A percentile compares a stretch with the other conserved stretches of the same genome.
Conservation (phyloP, 2,329 filamentous ascomycete species). For the Purpureocillium lavendulum region DNA sequence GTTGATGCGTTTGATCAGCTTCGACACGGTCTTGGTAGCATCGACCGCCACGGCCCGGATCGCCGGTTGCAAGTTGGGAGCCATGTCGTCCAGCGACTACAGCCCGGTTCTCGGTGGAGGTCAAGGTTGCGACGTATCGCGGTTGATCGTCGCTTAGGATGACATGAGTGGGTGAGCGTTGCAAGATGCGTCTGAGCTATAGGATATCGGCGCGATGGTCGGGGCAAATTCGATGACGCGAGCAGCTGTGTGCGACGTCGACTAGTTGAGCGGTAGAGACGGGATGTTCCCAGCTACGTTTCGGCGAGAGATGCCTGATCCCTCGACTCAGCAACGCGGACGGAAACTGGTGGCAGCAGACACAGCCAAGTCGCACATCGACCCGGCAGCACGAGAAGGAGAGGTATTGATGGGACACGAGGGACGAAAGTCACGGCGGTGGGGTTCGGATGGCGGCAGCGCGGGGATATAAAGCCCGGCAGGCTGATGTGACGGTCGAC, state of each 20-base stretch:
- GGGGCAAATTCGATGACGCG: too few relatives aligned
- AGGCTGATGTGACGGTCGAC: slow-evolving; percentile 13
- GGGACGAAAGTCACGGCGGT: background rate
- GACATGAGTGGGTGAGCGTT: slow-evolving; percentile 10
- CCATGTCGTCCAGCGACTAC: slow-evolving; percentile 27
- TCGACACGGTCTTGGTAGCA: slow-evolving; percentile 23
- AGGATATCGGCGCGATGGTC: too few relatives aligned
- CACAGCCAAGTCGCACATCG: background rate
- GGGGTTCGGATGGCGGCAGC: background rate
- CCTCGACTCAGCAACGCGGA: background rate
- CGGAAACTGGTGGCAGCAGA: background rate
- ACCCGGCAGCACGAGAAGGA: background rate
- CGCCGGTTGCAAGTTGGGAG: slow-evolving; percentile 22
- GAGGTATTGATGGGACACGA: background rate
- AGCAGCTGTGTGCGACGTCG: too few relatives aligned
- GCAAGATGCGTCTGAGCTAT: too few relatives aligned
- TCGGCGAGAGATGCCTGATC: background rate
- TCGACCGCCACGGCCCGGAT: slow-evolving; percentile 22
- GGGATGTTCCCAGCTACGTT: background rate
- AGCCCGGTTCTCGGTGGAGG: too few relatives aligned
- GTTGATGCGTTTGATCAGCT: slow-evolving; percentile 45
- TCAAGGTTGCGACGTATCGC: slow-evolving; percentile 16
- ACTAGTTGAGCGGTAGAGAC: background rate
- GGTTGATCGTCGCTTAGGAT: slow-evolving; percentile 10
- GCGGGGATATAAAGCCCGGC: slow-evolving; percentile 7